Percentiles rank a stretch among this genome's conserved stretches.
Evolutionary conservation across 306 rosid species (phyloP).

Genomic region (Mucuna pruriens): DNA sequence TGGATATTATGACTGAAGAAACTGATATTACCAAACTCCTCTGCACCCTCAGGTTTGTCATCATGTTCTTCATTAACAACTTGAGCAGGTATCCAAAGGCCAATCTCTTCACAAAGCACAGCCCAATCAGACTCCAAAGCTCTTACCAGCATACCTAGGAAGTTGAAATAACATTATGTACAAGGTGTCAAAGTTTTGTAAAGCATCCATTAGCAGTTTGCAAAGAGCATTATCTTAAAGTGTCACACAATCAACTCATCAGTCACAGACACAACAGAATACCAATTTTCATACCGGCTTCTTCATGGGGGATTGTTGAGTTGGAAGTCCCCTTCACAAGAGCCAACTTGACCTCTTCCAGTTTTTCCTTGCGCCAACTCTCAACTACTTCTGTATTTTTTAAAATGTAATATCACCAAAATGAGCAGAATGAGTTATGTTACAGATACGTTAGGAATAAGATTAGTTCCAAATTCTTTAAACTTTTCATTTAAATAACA

Average conservation of each 20-base stretch:
- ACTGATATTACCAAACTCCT: slow-evolving; percentile 59
- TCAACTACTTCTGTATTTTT: slow-evolving; percentile 51
- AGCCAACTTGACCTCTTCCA: slow-evolving; percentile 56
- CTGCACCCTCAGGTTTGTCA: slow-evolving; percentile 72
- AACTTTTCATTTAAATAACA: slow-evolving; percentile 9
- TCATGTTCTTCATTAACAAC: slow-evolving; percentile 59
- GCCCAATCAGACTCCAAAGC: slow-evolving; percentile 78
- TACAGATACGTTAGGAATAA: neutral
- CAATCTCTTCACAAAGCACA: slow-evolving; percentile 67
- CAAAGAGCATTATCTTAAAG: slow-evolving; percentile 16
- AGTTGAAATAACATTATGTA: slow-evolving; percentile 18
- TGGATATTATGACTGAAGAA: neutral
- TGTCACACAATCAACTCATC: slow-evolving; percentile 19
- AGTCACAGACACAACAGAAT: neutral
- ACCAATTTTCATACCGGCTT: slow-evolving; percentile 63
- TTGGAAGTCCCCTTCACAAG: slow-evolving; percentile 38
- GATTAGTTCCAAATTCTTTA: neutral
- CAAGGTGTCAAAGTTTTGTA: slow-evolving; percentile 8
- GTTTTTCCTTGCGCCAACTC: slow-evolving; percentile 75
- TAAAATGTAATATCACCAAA: slow-evolving; percentile 6
- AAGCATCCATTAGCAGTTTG: neutral
- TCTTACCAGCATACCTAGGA: slow-evolving; percentile 63
- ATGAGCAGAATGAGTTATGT: neutral
- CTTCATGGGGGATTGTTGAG: slow-evolving; percentile 54
- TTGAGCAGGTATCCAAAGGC: slow-evolving; percentile 82